A percentile compares a stretch with the other conserved stretches of the same genome.
Conservation (phyloP, 1,284 basidiomycete species). For the Microbotryum saponariae region DNA sequence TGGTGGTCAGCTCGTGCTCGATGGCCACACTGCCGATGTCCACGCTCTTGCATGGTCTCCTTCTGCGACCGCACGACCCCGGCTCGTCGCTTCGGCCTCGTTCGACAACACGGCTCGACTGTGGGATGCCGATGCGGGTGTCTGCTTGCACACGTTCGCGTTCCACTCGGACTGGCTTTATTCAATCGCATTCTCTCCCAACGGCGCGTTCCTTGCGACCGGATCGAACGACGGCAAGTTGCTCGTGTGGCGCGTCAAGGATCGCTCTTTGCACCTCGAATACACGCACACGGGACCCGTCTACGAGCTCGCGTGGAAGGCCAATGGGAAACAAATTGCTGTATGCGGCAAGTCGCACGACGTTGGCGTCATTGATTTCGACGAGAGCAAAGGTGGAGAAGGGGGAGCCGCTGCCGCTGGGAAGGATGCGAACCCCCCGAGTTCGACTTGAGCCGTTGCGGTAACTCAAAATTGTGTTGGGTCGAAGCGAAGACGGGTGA, state of each 20-base stretch:
- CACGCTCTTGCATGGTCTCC: slow-evolving; percentile 68
- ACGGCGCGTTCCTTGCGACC: slow-evolving; percentile 33
- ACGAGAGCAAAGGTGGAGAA: slow-evolving; percentile 1
- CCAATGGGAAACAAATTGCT: slow-evolving; percentile 32
- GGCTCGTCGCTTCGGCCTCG: slow-evolving; percentile 60
- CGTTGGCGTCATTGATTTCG: slow-evolving; percentile 30
- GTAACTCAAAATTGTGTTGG: too few relatives aligned
- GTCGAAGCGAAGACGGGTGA: too few relatives aligned
- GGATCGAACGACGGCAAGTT: slow-evolving; percentile 33
- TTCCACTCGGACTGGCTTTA: slow-evolving; percentile 37
- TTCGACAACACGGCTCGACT: slow-evolving; percentile 66
- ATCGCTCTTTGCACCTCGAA: slow-evolving; percentile 12
- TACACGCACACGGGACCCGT: slow-evolving; percentile 31
- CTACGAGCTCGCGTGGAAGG: slow-evolving; percentile 36
- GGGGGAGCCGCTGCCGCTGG: too few relatives aligned
- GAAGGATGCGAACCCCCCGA: too few relatives aligned
- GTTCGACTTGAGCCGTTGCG: too few relatives aligned
- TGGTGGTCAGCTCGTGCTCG: slow-evolving; percentile 25
- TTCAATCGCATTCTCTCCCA: slow-evolving; percentile 32
- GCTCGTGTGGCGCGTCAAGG: slow-evolving; percentile 30
- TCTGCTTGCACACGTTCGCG: slow-evolving; percentile 58
- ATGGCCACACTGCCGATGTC: slow-evolving; percentile 57
- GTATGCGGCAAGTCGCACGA: slow-evolving; percentile 29
- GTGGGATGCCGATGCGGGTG: slow-evolving; percentile 67
- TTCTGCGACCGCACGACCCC: slow-evolving; percentile 47